A percentile compares a stretch with the other conserved stretches of the same genome.
phyloP scores from a whole-genome alignment of 139 green algal genomes.

The Ulvella scutata region DNA sequence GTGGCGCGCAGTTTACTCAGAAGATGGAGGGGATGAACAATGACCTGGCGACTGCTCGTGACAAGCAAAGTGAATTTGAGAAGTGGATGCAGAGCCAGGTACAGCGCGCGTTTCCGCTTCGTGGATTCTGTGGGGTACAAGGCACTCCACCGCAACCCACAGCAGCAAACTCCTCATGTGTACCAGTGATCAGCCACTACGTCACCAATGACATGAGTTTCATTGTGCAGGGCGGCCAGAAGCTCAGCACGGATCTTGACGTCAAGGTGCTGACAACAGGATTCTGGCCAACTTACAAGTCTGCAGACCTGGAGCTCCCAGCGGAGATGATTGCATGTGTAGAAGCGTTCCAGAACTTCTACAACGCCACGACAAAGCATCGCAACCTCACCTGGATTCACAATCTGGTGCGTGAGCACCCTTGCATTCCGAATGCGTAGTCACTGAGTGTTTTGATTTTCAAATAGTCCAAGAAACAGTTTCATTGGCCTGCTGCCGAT shows the following conservation, averaged over 20 bases:
- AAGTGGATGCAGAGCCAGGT: constrained; percentile 37
- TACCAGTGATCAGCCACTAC: too few relatives aligned
- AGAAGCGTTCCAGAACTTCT: constrained; percentile 68
- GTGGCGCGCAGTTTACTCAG: constrained; percentile 84
- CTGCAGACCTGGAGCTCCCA: constrained; percentile 52
- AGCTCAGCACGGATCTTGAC: constrained; percentile 49
- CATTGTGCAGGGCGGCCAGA: constrained; percentile 6
- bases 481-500: too few relatives aligned
- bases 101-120: too few relatives aligned
- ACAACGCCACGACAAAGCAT: constrained; percentile 57
- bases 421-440: too few relatives aligned
- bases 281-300: constrained; percentile 51
- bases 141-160: too few relatives aligned
- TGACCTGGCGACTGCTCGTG: constrained; percentile 74
- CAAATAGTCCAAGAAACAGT: too few relatives aligned
- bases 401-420: constrained; percentile 72
- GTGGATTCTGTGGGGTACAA: too few relatives aligned
- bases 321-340: constrained; percentile 73
- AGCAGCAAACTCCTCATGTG: too few relatives aligned
- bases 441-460: too few relatives aligned
- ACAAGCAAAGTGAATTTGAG: constrained; percentile 76
- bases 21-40: constrained; percentile 98
- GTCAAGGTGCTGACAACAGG: constrained; percentile 79
- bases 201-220: not conserved
- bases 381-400: constrained; percentile 92